Conservation (phyloP, 345 rosid genomes). For the Physaria fendleri region DNA sequence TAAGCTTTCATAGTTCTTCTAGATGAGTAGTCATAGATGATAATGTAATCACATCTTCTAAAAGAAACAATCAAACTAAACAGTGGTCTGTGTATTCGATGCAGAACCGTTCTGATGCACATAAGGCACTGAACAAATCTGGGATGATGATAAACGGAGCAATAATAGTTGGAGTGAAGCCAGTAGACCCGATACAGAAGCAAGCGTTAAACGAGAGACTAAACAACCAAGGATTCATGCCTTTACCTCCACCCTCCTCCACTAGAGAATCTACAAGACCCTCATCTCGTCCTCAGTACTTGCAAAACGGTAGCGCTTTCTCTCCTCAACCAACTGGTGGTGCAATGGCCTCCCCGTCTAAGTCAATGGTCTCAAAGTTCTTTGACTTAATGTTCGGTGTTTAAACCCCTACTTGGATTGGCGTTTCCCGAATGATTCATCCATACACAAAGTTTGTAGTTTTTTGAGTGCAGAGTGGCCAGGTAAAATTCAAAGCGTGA, state of each 20-base stretch:
- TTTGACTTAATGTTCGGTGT: slow-evolving; percentile 75
- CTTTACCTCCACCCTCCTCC: slow-evolving; percentile 52
- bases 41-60: neutral
- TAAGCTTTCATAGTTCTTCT: neutral
- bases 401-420: slow-evolving; percentile 23
- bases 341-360: slow-evolving; percentile 77
- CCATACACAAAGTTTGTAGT: neutral
- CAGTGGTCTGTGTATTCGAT: slow-evolving; percentile 18
- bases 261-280: slow-evolving; percentile 32
- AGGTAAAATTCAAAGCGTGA: slow-evolving; percentile 19
- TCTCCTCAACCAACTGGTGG: slow-evolving; percentile 51
- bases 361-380: slow-evolving; percentile 71
- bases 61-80: neutral
- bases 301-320: slow-evolving; percentile 57
- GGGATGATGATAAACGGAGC: slow-evolving; percentile 84
- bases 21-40: neutral
- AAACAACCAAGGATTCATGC: slow-evolving; percentile 78
- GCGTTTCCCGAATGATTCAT: neutral
- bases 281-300: slow-evolving; percentile 46
- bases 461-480: slow-evolving; percentile 6
- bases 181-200: slow-evolving; percentile 74
- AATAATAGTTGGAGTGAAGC: slow-evolving; percentile 83
- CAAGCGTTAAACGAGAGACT: slow-evolving; percentile 67
- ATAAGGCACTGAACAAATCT: slow-evolving; percentile 77
- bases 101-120: slow-evolving; percentile 86